Evolutionary conservation across 179 eudicot species (phyloP).

Genomic region (Carnegiea gigantea): DNA sequence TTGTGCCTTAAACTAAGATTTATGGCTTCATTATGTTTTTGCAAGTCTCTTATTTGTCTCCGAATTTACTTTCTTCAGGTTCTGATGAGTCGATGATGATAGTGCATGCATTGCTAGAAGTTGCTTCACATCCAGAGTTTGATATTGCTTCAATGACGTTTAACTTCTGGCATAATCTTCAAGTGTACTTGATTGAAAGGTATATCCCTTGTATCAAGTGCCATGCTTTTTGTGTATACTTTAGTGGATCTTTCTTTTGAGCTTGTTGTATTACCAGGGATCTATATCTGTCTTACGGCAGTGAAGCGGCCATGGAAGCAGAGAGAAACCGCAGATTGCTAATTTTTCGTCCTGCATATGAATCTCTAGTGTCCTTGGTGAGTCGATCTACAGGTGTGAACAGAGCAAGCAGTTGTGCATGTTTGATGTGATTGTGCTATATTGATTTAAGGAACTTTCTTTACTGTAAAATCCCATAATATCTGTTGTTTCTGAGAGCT

Average conservation of each 20-base stretch:
- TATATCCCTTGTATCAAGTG: conserved; percentile 24
- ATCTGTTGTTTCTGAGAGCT: not conserved
- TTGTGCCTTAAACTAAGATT: not conserved
- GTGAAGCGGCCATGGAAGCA: conserved; percentile 71
- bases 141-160: conserved; percentile 99
- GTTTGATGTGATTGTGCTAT: conserved; percentile 11
- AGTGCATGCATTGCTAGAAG: conserved; percentile 84
- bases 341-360: conserved; percentile 80
- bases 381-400: conserved; percentile 30
- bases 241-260: conserved; percentile 7
- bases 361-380: conserved; percentile 94
- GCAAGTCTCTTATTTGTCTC: conserved; percentile 7
- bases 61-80: conserved; percentile 50
- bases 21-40: not conserved
- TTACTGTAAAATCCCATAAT: not conserved
- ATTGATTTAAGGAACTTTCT: not conserved
- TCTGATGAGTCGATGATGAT: conserved; percentile 92
- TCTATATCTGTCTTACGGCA: conserved; percentile 51
- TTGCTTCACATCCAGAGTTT: conserved; percentile 91
- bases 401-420: not conserved
- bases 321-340: conserved; percentile 77
- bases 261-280: conserved; percentile 46
- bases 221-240: conserved; percentile 2
- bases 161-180: conserved; percentile 98
- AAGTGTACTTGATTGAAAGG: conserved; percentile 83